Conservation (phyloP, 2,329 filamentous ascomycete species). For the Fusarium sp. region DNA sequence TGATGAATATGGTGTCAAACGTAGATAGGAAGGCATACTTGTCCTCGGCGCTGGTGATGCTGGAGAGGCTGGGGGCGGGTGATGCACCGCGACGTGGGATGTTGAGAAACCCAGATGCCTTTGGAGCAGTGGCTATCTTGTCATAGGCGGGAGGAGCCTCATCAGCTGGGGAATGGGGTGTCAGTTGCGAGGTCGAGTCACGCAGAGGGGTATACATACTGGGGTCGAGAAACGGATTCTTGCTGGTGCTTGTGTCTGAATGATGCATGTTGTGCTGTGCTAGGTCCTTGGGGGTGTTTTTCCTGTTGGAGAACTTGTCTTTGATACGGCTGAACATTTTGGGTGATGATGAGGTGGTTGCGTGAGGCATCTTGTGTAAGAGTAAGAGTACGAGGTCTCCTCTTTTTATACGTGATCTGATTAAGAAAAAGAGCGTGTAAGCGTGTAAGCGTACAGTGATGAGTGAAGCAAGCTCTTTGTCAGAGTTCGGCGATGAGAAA, state of each 20-base stretch:
- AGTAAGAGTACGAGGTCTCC: neutral
- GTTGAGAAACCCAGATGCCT: conserved; percentile 11
- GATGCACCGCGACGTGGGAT: conserved; percentile 25
- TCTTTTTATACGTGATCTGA: neutral
- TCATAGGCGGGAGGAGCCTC: conserved; percentile 52
- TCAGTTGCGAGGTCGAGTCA: neutral
- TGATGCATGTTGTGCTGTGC: conserved; percentile 12
- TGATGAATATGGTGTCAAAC: conserved; percentile 90
- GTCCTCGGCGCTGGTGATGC: conserved; percentile 63
- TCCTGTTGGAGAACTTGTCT: conserved; percentile 48
- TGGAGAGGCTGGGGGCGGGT: conserved; percentile 35
- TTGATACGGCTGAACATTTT: conserved; percentile 44
- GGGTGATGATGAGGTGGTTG: conserved; percentile 18
- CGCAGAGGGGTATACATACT: conserved; percentile 2
- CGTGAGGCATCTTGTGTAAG: conserved; percentile 14
- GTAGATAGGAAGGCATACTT: conserved; percentile 77
- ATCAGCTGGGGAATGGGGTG: conserved; percentile 18
- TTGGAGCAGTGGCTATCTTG: conserved; percentile 11
- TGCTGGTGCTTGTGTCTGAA: conserved; percentile 1
- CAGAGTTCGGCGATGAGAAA: neutral
- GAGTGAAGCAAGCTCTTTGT: neutral
- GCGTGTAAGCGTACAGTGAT: neutral
- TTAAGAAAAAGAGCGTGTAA: neutral
- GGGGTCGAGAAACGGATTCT: conserved; percentile 9
- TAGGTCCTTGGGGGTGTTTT: neutral